Evolutionary conservation across 2,329 filamentous ascomycete genomes (phyloP).

Genomic region (Ophiocordyceps camponoti-leonardi): DNA sequence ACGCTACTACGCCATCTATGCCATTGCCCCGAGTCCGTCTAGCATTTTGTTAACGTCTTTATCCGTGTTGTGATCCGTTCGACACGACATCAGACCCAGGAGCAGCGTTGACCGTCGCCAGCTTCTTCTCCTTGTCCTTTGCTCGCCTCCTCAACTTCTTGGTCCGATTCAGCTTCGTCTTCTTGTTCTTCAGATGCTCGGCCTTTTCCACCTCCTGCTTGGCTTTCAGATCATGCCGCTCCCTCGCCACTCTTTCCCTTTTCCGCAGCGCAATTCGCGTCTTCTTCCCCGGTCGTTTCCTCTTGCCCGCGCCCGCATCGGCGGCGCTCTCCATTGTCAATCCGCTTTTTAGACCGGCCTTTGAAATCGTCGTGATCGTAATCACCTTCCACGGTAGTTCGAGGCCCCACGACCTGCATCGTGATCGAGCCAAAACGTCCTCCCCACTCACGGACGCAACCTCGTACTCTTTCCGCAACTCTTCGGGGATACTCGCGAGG

Average conservation of each 20-base stretch:
- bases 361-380: slow-evolving; percentile 16
- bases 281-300: slow-evolving; percentile 39
- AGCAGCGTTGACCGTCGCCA: slow-evolving; percentile 9
- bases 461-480: slow-evolving; percentile 21
- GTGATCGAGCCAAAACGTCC: slow-evolving; percentile 28
- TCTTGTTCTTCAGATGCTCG: slow-evolving; percentile 40
- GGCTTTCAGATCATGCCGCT: slow-evolving; percentile 20
- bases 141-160: slow-evolving; percentile 41
- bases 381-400: slow-evolving; percentile 44
- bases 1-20: no score
- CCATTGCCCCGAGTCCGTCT: no score
- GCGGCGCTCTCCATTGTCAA: not conserved
- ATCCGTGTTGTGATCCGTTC: not conserved
- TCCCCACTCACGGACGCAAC: slow-evolving; percentile 32
- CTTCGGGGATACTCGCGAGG: slow-evolving; percentile 21
- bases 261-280: slow-evolving; percentile 32
- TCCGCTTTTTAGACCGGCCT: not conserved
- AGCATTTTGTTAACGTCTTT: not conserved
- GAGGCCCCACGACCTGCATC: slow-evolving; percentile 33
- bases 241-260: slow-evolving; percentile 22
- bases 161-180: slow-evolving; percentile 40
- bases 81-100: slow-evolving; percentile 3
- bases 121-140: slow-evolving; percentile 39
- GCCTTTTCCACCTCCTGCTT: slow-evolving; percentile 30
- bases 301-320: slow-evolving; percentile 3